Evolutionary conservation across 2,329 filamentous ascomycete genomes (phyloP).

Genomic region (Aspergillus sp.): DNA sequence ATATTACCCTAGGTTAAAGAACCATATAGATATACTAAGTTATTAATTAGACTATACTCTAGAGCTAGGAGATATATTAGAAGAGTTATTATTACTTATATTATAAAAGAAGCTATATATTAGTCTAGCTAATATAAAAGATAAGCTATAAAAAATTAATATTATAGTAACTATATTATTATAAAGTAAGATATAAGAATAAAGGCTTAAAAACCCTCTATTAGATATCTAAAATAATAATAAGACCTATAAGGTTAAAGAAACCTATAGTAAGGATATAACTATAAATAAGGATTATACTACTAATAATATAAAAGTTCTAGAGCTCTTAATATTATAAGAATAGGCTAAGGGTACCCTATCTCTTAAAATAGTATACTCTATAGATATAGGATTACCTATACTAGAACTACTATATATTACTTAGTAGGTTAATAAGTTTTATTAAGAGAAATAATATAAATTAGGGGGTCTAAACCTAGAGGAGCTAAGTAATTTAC

Average conservation of each 20-base stretch:
- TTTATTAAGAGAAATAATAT: not conserved
- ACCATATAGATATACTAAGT: not conserved
- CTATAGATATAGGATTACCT: not conserved
- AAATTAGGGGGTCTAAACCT: not conserved
- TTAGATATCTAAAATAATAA: not conserved
- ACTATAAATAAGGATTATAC: not conserved
- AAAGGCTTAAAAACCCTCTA: not conserved
- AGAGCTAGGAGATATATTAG: too few relatives aligned
- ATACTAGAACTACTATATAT: not conserved
- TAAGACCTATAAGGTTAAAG: slow-evolving; percentile 1
- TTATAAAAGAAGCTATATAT: too few relatives aligned
- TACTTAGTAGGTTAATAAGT: not conserved
- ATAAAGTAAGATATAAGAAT: too few relatives aligned
- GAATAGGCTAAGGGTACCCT: not conserved
- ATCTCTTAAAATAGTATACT: not conserved
- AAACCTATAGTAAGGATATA: not conserved
- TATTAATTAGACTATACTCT: too few relatives aligned
- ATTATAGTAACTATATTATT: too few relatives aligned
- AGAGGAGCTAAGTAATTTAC: not conserved
- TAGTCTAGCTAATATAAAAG: too few relatives aligned
- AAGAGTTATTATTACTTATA: too few relatives aligned
- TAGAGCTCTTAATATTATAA: too few relatives aligned
- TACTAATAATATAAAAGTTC: not conserved
- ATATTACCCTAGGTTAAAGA: not conserved
- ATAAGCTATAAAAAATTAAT: too few relatives aligned